Evolutionary conservation across 331 rosid genomes (phyloP).

Genomic region (Malus hybrid): DNA sequence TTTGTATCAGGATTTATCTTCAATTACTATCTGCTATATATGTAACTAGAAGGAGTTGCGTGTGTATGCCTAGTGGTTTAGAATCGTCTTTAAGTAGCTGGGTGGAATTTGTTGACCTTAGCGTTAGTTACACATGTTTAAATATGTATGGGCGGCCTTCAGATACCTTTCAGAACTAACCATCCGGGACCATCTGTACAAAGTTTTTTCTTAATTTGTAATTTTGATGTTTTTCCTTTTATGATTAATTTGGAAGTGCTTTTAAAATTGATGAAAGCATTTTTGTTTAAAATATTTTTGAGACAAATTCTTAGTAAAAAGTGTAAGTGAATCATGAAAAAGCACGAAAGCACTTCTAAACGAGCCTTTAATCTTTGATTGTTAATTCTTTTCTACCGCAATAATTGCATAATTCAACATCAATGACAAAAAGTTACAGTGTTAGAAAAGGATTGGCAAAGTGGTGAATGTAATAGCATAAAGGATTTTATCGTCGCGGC

Average conservation of each 20-base stretch:
- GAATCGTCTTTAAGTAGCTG: neutral
- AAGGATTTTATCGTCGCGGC: neutral
- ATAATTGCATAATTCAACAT: neutral
- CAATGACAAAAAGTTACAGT: neutral
- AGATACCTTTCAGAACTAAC: too few species aligned
- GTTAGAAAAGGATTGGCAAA: neutral
- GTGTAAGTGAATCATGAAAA: too few species aligned
- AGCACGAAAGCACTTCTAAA: too few species aligned
- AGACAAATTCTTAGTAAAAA: too few species aligned
- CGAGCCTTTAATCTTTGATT: accelerated
- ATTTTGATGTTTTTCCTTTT: neutral
- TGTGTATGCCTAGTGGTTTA: neutral
- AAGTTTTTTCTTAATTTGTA: neutral
- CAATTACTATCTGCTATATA: neutral
- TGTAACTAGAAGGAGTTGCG: neutral
- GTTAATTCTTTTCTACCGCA: neutral
- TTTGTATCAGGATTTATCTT: neutral
- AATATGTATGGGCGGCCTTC: neutral
- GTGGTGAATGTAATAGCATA: neutral
- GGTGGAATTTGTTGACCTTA: neutral
- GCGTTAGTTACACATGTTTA: too few species aligned
- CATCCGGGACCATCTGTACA: accelerated
- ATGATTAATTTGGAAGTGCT: too few species aligned
- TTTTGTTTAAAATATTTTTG: too few species aligned
- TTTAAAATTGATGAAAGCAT: accelerated